Evolutionary conservation across 1,284 basidiomycete species (phyloP).

Genomic region (Phellopilus nigrolimitatus): DNA sequence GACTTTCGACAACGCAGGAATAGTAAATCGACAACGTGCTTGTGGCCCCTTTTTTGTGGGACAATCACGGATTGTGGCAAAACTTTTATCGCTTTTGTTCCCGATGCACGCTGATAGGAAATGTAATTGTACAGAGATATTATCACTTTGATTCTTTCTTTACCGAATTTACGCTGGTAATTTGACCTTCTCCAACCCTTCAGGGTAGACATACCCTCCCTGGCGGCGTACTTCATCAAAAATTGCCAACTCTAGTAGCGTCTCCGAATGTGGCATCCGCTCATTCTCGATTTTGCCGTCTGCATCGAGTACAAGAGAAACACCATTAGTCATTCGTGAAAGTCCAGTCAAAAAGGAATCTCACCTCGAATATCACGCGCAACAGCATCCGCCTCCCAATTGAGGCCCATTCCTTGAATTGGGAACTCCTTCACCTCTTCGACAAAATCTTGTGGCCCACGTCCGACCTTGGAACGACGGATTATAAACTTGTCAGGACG

Average conservation of each 20-base stretch:
- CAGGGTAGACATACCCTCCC: conserved; percentile 18
- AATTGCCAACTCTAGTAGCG: conserved; percentile 16
- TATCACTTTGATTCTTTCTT: not conserved
- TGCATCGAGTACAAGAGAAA: not conserved
- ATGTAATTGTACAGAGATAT: not conserved
- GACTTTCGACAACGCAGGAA: too few relatives aligned
- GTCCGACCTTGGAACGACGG: conserved; percentile 24
- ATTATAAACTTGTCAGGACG: conserved; percentile 27
- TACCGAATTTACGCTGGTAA: not conserved
- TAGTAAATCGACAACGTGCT: too few relatives aligned
- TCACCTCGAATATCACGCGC: conserved; percentile 35
- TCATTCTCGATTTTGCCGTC: conserved; percentile 19
- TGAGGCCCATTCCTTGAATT: conserved; percentile 29
- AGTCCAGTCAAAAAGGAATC: not conserved
- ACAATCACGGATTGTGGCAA: too few relatives aligned
- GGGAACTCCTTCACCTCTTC: conserved; percentile 24
- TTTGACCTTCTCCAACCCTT: conserved; percentile 19
- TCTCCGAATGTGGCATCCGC: conserved; percentile 17
- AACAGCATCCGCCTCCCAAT: conserved; percentile 33
- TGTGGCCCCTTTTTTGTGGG: too few relatives aligned
- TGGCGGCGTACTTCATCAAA: conserved; percentile 20
- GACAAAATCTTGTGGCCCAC: conserved; percentile 23
- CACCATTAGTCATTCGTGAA: not conserved
- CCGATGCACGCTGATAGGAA: too few relatives aligned
- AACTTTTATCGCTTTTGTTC: too few relatives aligned